phyloP scores from a whole-genome alignment of 257 asterid genomes.

The Solanum megistacrolobum region DNA sequence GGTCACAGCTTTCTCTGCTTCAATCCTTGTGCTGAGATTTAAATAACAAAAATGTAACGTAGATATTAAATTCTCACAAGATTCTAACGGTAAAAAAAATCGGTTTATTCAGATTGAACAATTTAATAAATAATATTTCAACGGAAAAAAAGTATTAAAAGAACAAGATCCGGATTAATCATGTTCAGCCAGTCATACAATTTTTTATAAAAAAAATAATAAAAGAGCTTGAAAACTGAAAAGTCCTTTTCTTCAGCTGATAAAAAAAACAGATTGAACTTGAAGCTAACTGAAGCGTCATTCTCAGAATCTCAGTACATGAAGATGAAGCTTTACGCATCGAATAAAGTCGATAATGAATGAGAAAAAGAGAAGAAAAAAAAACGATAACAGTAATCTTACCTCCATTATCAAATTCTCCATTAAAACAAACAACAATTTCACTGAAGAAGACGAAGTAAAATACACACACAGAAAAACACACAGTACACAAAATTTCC shows the following conservation, averaged over 20 bases:
- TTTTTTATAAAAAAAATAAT: not conserved
- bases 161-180: not conserved
- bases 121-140: not conserved
- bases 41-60: slow-evolving; percentile 1
- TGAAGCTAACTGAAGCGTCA: slow-evolving; percentile 10
- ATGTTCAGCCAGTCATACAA: not conserved
- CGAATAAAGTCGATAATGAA: slow-evolving; percentile 8
- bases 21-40: not conserved
- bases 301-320: not conserved
- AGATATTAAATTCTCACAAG: not conserved
- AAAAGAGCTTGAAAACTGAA: not conserved
- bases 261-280: slow-evolving; percentile 9
- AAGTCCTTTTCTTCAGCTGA: not conserved
- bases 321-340: slow-evolving; percentile 23
- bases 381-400: not conserved
- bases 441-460: not conserved
- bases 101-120: not conserved
- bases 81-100: not conserved
- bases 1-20: slow-evolving; percentile 3
- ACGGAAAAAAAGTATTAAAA: not conserved
- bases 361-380: not conserved
- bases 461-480: not conserved
- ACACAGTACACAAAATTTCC: not conserved
- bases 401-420: not conserved
- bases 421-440: not conserved